phyloP scores from a whole-genome alignment of 495 filamentous ascomycete species.

The Penicillium taxi region DNA sequence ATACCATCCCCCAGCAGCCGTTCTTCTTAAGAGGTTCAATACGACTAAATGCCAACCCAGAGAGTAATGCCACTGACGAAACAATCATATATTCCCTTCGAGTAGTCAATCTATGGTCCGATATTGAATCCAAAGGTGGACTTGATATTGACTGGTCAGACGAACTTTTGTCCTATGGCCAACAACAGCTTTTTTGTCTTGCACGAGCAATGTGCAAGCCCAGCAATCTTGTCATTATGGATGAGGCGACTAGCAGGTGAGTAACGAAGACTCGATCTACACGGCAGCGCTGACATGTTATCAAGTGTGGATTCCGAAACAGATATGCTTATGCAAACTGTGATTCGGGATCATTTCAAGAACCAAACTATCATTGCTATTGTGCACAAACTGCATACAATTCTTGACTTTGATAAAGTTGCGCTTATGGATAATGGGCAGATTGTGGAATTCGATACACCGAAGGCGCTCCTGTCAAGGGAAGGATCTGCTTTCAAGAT shows the following conservation, averaged over 20 bases:
- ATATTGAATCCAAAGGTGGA: slow-evolving; percentile 32
- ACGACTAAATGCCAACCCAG: slow-evolving; percentile 40
- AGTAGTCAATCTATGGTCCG: slow-evolving; percentile 30
- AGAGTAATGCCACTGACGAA: slow-evolving; percentile 22
- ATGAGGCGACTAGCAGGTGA: slow-evolving; percentile 41
- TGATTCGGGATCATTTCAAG: slow-evolving; percentile 24
- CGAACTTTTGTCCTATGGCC: slow-evolving; percentile 34
- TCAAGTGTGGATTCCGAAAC: slow-evolving; percentile 28
- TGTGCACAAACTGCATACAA: slow-evolving; percentile 28
- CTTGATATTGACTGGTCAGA: slow-evolving; percentile 32
- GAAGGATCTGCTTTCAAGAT: slow-evolving; percentile 15
- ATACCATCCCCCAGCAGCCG: slow-evolving; percentile 42
- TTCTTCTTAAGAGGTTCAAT: slow-evolving; percentile 38
- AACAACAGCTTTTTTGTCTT: slow-evolving; percentile 42
- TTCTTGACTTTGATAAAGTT: slow-evolving; percentile 30
- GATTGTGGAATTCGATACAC: slow-evolving; percentile 25
- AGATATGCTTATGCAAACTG: slow-evolving; percentile 24
- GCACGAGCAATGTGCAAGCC: slow-evolving; percentile 30
- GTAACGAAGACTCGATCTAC: not conserved
- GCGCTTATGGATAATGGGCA: slow-evolving; percentile 25
- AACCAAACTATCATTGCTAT: slow-evolving; percentile 26
- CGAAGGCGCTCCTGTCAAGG: slow-evolving; percentile 10
- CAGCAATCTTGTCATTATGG: slow-evolving; percentile 33
- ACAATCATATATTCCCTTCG: slow-evolving; percentile 30
- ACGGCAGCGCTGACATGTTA: not conserved